Evolutionary conservation across 805 yeast genomes (phyloP), one percentile per base, ranked within the genome.

Genomic region (Wickerhamiella parazyma): DNA sequence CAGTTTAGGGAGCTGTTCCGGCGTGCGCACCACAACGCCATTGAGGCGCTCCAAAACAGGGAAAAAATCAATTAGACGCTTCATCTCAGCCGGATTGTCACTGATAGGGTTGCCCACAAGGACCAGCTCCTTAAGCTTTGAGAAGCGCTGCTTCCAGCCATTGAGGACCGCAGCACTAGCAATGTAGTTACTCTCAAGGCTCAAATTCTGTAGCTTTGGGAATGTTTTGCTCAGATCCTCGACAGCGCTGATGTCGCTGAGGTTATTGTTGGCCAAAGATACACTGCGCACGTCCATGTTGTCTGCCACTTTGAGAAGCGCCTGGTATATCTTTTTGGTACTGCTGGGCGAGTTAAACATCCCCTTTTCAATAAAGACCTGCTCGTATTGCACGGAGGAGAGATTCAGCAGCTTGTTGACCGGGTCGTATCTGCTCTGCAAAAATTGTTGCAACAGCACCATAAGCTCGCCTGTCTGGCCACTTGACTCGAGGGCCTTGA

Each of bases 291-390:
- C 79, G 6, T 57, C 57, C 7, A 24, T 25, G 42, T 73, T 73
- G 3, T 66, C 62, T 1, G 94, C 94, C 7, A 89, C 62, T 57
- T 80, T 82, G 80, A 89, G 75, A 50, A 91, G 63, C 0, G 97
- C 97, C 9, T 85, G 80, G 59, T 89, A 85, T 71, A 86, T 78
- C 60, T 89, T 91, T 11, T 87, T 71, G 26, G 78, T 71, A 1
- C 83, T 75, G 9, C 75, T 61, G 12, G 72, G 64, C 4, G 76
- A 64, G 12, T 73, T 71, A 48, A 86, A 76, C 42, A 84, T 66
- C 0, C 94, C 94, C 48, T 70, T 70, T 16, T 69, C 63, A 10
- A 60, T 63, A 33, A 89, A 65, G 9, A 62, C 66, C 24, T 72
- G 78, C 57, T 84, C 97, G 33, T 69, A 69, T 45, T 72, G 70